phyloP scores from a whole-genome alignment of 495 filamentous ascomycete genomes.

The Rusavskia elegans region DNA sequence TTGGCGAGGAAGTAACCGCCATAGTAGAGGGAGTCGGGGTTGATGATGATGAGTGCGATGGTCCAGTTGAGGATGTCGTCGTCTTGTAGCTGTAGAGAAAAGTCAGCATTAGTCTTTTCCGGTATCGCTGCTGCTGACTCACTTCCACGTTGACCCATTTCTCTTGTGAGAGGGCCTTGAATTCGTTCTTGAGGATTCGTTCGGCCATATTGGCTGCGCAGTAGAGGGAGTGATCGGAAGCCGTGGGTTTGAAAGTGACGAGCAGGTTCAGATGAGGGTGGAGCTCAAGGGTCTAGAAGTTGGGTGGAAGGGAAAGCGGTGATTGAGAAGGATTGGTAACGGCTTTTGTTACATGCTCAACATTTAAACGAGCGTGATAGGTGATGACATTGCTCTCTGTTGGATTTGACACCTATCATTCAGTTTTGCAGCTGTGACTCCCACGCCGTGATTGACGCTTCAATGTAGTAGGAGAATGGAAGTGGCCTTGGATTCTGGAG shows the following conservation, averaged over 20 bases:
- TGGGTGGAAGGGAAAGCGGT: background rate
- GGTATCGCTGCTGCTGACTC: slow-evolving; percentile 10
- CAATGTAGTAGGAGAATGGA: too few species aligned
- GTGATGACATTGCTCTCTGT: too few species aligned
- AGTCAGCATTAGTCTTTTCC: background rate
- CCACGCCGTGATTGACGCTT: too few species aligned
- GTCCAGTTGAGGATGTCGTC: slow-evolving; percentile 75
- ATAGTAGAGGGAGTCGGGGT: slow-evolving; percentile 78
- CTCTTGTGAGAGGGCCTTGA: slow-evolving; percentile 67
- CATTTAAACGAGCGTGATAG: background rate
- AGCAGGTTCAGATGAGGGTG: background rate
- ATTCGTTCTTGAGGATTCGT: slow-evolving; percentile 78
- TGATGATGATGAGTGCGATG: slow-evolving; percentile 79
- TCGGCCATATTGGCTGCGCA: slow-evolving; percentile 36
- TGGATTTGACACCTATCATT: too few species aligned
- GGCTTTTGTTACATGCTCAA: background rate
- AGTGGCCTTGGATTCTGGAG: too few species aligned
- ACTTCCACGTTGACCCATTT: slow-evolving; percentile 88
- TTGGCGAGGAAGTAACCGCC: slow-evolving; percentile 82
- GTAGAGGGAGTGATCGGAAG: background rate
- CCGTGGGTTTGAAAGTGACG: background rate
- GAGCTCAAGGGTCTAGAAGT: background rate
- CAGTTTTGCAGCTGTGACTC: too few species aligned
- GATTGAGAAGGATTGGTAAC: background rate
- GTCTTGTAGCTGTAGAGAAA: slow-evolving; percentile 39